Base-by-base conservation (phyloP, 2,329 filamentous ascomycete genomes). In the Botrytis fragariae region DNA sequence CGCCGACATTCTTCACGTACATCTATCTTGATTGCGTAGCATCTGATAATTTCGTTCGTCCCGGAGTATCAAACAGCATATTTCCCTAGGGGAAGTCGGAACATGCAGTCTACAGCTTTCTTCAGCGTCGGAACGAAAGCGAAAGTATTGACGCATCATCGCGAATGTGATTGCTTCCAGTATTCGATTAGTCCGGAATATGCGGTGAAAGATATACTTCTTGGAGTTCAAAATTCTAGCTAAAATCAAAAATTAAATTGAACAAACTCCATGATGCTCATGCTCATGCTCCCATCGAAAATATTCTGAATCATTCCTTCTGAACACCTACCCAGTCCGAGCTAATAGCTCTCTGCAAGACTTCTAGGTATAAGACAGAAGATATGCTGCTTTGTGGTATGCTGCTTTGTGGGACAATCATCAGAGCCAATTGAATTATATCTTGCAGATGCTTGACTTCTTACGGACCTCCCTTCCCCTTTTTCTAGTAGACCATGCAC, bases 1-100 rank as follows among this genome's bases (percentile, higher is more conserved):
- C 48, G 48, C 65, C 48, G 48, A 42, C 39, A 22, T 2, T n/a
- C 65, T 22, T 68, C 65, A 57, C 65, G 48, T 68, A 68, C n/a
- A 68, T 29, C 35, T 57, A 22, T n/a, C 25, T 54, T 37, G 35
- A 68, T 54, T 42, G 35, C 65, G 14, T 68, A 18, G 48, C n/a
- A 32, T 42, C 48, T 68, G 65, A 68, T 57, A n/a, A 42, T 57
- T 39, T 32, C 7, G 48, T 68, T 54, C 25, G 16, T 9, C n/a
- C 35, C 48, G 45, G 48, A 16, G n/a, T 68, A 14, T 54, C 35
- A 68, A 32, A 37, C 32, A 4, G 44, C n/a, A 42, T 57, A 39
- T 10, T 22, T 37, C 7, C 35, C 48, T 68, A 39, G 20, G 35
- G 25, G 35, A 68, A 42, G 35, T 32, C 25, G 16, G 35, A 68